Evolutionary conservation across 768 basidiomycete species (phyloP).

Genomic region (Hebeloma cylindrosporum): DNA sequence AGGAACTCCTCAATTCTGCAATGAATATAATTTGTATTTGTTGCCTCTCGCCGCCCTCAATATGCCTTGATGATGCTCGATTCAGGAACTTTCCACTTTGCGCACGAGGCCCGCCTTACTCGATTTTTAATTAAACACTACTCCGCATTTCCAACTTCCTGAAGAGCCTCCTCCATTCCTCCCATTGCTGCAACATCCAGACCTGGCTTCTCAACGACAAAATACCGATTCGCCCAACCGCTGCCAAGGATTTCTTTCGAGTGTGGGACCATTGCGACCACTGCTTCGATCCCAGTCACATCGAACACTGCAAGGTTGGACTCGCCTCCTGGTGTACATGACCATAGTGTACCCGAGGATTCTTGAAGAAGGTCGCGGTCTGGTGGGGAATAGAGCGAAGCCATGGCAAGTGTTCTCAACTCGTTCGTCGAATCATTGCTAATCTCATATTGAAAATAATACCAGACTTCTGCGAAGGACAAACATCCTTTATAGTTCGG

Average conservation of each 20-base stretch:
- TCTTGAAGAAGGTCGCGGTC: slow-evolving; percentile 3
- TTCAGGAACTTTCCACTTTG: no score
- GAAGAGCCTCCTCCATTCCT: slow-evolving; percentile 4
- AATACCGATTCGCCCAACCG: slow-evolving; percentile 3
- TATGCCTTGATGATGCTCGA: no score
- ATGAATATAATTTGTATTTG: no score
- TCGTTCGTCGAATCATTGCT: not conserved
- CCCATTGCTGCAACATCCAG: slow-evolving; percentile 9
- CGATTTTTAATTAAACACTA: no score
- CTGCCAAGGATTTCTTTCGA: not conserved
- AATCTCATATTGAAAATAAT: slow-evolving; percentile 14
- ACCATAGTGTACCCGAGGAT: slow-evolving; percentile 8
- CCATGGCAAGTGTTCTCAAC: slow-evolving; percentile 13
- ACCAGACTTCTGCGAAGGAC: slow-evolving; percentile 18
- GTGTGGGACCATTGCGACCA: slow-evolving; percentile 13
- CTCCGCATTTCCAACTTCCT: no score
- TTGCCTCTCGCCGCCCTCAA: no score
- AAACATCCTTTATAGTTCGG: not conserved
- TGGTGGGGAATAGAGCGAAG: slow-evolving; percentile 10
- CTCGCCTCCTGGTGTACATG: slow-evolving; percentile 1
- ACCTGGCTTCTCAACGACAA: slow-evolving; percentile 14
- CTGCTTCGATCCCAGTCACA: slow-evolving; percentile 3
- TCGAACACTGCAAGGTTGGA: not conserved
- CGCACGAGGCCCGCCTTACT: no score
- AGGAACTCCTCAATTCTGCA: no score